A percentile compares a stretch with the other conserved stretches of the same genome.
Conservation (phyloP, 306 rosid genomes). For the Prosopis cineraria region DNA sequence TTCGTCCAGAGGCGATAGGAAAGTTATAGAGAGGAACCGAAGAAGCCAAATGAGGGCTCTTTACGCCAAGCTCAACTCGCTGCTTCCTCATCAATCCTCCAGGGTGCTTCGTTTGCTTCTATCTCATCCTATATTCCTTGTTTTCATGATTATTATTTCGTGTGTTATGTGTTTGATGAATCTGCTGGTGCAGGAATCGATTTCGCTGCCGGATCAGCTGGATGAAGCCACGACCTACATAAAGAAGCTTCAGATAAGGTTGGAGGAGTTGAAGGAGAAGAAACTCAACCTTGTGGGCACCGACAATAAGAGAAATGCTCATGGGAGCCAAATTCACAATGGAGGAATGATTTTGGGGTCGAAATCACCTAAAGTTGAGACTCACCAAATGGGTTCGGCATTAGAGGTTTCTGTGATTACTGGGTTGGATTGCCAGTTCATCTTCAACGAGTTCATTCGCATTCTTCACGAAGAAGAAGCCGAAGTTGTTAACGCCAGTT, state of each 20-base stretch:
- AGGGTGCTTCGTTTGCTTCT: conserved; percentile 31
- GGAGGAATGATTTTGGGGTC: background rate
- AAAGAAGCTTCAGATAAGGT: conserved; percentile 48
- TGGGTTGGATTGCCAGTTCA: conserved; percentile 53
- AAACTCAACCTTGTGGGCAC: conserved; percentile 35
- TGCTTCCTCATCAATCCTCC: conserved; percentile 49
- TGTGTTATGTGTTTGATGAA: background rate
- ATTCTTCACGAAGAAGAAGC: conserved; percentile 56
- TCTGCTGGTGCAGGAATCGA: conserved; percentile 1
- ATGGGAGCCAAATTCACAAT: background rate
- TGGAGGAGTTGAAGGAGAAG: conserved; percentile 62
- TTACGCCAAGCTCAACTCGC: conserved; percentile 53
- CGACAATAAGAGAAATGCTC: background rate
- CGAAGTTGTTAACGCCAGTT: conserved; percentile 57
- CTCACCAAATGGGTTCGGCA: conserved; percentile 45
- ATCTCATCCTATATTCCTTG: background rate
- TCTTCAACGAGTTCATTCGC: conserved; percentile 50
- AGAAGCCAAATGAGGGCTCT: conserved; percentile 69
- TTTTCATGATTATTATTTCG: background rate
- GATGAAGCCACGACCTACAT: conserved; percentile 54
- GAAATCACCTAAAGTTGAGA: conserved; percentile 45
- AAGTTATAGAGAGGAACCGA: conserved; percentile 58
- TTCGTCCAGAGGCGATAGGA: conserved; percentile 60
- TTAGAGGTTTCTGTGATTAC: conserved; percentile 50
- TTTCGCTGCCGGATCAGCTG: conserved; percentile 53